Percentiles rank a stretch among this genome's conserved stretches.
Conservation (phyloP, 192 early-diverging fungal species). For the Coemansia sp. region DNA sequence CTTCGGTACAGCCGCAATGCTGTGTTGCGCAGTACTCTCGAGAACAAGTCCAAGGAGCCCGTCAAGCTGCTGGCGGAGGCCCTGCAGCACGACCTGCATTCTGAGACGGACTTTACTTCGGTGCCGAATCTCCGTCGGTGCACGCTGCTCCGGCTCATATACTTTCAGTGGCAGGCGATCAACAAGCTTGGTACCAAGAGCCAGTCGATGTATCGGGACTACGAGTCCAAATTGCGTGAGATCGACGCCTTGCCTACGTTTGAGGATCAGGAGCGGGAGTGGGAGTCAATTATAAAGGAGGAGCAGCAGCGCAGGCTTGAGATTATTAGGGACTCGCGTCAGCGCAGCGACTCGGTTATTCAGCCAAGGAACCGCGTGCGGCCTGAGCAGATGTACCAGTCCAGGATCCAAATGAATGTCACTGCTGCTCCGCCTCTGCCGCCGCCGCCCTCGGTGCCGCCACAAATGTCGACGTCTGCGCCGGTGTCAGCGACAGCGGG, state of each 20-base stretch:
- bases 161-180: constrained; percentile 45
- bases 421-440: background rate
- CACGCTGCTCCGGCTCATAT: constrained; percentile 45
- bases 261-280: constrained; percentile 47
- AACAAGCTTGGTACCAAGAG: constrained; percentile 54
- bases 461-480: background rate
- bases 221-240: constrained; percentile 45
- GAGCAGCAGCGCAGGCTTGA: constrained; percentile 36
- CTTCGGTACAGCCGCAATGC: constrained; percentile 56
- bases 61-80: constrained; percentile 45
- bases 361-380: constrained; percentile 4
- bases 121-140: constrained; percentile 31
- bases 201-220: constrained; percentile 53
- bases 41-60: constrained; percentile 36
- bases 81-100: constrained; percentile 44
- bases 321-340: constrained; percentile 37
- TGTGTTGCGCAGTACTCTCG: constrained; percentile 42
- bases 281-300: constrained; percentile 30
- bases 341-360: constrained; percentile 17
- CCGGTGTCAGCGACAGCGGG: background rate
- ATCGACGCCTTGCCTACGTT: constrained; percentile 35
- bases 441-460: background rate
- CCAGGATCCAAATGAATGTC: constrained; percentile 3
- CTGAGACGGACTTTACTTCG: constrained; percentile 13
- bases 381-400: constrained; percentile 18